These are phyloP conservation scores for Hypoxylon trugodes DNA, from an alignment of 495 filamentous ascomycete species.

Conservation along the genomic window DNA sequence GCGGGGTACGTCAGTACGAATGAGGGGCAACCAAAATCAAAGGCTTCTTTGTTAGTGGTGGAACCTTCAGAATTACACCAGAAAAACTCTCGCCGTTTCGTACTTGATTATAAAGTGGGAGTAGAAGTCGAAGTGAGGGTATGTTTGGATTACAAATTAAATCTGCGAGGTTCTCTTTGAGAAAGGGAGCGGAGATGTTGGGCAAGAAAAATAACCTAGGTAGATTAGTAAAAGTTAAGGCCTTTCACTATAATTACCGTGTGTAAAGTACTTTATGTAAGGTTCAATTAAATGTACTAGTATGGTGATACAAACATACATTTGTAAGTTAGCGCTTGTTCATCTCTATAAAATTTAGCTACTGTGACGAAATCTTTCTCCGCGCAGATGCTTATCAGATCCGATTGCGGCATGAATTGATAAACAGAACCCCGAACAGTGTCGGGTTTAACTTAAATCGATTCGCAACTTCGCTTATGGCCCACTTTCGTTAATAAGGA, in stretches of 20 bases:
- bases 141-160: slow-evolving; percentile 37
- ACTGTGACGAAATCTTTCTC: slow-evolving; percentile 32
- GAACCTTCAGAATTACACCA: background rate
- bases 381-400: slow-evolving; percentile 34
- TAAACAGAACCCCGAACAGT: background rate
- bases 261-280: too few relatives aligned
- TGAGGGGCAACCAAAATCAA: slow-evolving; percentile 9
- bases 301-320: background rate
- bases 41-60: background rate
- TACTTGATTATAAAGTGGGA: background rate
- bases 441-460: too few relatives aligned
- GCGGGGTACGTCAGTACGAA: slow-evolving; percentile 17
- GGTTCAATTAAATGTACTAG: background rate
- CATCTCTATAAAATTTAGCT: slow-evolving; percentile 13
- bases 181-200: slow-evolving; percentile 27
- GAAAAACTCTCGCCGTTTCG: background rate
- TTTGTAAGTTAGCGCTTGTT: background rate
- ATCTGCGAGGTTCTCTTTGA: background rate
- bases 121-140: background rate
- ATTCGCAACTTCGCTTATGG: too few relatives aligned
- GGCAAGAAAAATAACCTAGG: too few relatives aligned
- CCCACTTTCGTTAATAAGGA: too few relatives aligned
- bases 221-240: slow-evolving; percentile 26
- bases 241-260: slow-evolving; percentile 19
- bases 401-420: slow-evolving; percentile 31